These are phyloP conservation scores for Calonectria naviculata DNA, from an alignment of 2,329 filamentous ascomycete species.

Conservation along the genomic window DNA sequence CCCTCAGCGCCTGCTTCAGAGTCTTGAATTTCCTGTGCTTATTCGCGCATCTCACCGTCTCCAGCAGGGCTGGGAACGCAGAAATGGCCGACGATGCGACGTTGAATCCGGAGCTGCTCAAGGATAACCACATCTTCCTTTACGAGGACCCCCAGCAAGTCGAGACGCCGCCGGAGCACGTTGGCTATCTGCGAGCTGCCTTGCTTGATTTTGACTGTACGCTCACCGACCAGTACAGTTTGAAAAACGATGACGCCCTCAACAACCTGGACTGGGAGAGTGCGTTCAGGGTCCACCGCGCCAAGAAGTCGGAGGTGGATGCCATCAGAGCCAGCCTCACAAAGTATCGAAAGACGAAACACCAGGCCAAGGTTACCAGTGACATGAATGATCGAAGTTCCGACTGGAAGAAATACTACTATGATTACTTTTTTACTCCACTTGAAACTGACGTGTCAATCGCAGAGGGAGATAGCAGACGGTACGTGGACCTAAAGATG, in stretches of 20 bases:
- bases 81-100: background rate
- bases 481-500: background rate
- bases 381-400: background rate
- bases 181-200: conserved; percentile 20
- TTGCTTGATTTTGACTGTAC: conserved; percentile 28
- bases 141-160: conserved; percentile 16
- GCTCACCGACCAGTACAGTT: conserved; percentile 19
- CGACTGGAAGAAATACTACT: conserved; percentile 15
- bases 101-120: conserved; percentile 10
- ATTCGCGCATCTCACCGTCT: background rate
- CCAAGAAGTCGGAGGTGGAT: conserved; percentile 11
- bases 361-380: background rate
- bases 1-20: background rate
- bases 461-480: conserved; percentile 10
- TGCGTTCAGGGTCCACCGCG: conserved; percentile 8
- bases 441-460: background rate
- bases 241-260: conserved; percentile 16
- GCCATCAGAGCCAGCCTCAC: conserved; percentile 8
- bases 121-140: conserved; percentile 26
- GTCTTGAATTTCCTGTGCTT: background rate
- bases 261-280: conserved; percentile 13
- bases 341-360: conserved; percentile 11
- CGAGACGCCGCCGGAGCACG: conserved; percentile 21
- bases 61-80: background rate
- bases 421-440: background rate